Conservation (phyloP, 345 rosid species). For the Luvunga scandens region DNA sequence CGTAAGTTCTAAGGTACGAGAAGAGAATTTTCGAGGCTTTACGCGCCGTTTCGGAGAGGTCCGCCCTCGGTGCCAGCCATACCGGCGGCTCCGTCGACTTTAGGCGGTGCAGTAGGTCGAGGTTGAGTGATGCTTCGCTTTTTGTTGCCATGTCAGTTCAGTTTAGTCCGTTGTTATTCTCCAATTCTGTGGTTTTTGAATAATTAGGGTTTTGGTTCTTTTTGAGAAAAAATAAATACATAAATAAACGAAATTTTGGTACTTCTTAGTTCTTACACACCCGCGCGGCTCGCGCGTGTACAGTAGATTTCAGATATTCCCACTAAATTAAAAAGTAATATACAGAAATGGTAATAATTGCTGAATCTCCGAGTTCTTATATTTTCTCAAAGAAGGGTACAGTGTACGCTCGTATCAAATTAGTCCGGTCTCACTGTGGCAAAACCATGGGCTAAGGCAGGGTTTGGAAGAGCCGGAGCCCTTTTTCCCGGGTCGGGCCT, state of each 20-base stretch:
- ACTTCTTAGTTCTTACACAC: too few relatives aligned
- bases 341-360: too few relatives aligned
- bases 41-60: constrained; percentile 51
- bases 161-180: not conserved
- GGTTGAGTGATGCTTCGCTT: constrained; percentile 28
- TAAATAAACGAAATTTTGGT: not conserved
- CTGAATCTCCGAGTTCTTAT: too few relatives aligned
- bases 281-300: too few relatives aligned
- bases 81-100: constrained; percentile 65
- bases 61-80: constrained; percentile 61
- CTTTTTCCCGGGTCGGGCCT: too few relatives aligned
- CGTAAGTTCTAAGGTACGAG: constrained; percentile 46
- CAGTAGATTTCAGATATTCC: too few relatives aligned
- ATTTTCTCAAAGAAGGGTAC: too few relatives aligned
- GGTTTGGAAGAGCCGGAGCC: too few relatives aligned
- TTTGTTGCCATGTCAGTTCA: constrained; percentile 32
- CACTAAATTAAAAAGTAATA: too few relatives aligned
- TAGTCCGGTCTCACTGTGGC: too few relatives aligned
- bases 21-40: constrained; percentile 60
- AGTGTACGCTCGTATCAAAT: too few relatives aligned
- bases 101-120: constrained; percentile 50
- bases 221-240: not conserved
- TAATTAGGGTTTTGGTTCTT: constrained; percentile 9
- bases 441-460: too few relatives aligned
- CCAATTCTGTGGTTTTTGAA: not conserved